phyloP scores from a whole-genome alignment of 495 filamentous ascomycete genomes.

The Xylaria nigripes region DNA sequence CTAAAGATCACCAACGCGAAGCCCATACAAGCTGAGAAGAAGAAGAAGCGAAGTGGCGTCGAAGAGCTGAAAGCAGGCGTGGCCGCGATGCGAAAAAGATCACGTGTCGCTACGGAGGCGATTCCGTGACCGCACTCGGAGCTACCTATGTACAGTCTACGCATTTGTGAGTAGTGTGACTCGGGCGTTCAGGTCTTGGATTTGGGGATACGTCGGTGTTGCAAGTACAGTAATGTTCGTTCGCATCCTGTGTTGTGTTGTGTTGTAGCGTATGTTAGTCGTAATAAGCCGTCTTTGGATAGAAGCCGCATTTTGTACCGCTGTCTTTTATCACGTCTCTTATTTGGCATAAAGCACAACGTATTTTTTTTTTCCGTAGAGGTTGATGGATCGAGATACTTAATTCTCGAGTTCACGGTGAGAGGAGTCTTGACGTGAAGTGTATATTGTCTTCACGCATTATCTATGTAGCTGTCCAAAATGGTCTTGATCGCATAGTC shows the following conservation, averaged over 20 bases:
- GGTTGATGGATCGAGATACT: too few species aligned
- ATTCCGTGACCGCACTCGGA: not conserved
- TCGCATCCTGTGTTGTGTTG: not conserved
- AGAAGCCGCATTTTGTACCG: too few species aligned
- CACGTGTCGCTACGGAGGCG: constrained; percentile 1
- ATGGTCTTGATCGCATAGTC: constrained; percentile 3
- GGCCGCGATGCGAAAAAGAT: constrained; percentile 13
- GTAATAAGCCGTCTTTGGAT: too few species aligned
- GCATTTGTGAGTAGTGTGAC: not conserved
- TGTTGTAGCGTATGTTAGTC: not conserved
- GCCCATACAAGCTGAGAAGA: constrained; percentile 33
- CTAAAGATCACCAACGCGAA: constrained; percentile 60
- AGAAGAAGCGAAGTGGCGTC: constrained; percentile 16
- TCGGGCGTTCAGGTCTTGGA: constrained; percentile 5
- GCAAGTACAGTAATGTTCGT: not conserved
- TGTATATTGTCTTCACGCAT: not conserved
- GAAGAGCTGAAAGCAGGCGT: constrained; percentile 7
- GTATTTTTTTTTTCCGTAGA: too few species aligned
- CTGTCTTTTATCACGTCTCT: too few species aligned
- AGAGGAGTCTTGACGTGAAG: too few species aligned
- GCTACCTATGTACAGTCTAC: not conserved
- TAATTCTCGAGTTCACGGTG: too few species aligned
- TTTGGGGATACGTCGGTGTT: not conserved
- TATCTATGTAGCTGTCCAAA: not conserved
- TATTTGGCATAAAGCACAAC: too few species aligned